phyloP scores from a whole-genome alignment of 1,284 basidiomycete species.

The Ceratobasidium sp. region DNA sequence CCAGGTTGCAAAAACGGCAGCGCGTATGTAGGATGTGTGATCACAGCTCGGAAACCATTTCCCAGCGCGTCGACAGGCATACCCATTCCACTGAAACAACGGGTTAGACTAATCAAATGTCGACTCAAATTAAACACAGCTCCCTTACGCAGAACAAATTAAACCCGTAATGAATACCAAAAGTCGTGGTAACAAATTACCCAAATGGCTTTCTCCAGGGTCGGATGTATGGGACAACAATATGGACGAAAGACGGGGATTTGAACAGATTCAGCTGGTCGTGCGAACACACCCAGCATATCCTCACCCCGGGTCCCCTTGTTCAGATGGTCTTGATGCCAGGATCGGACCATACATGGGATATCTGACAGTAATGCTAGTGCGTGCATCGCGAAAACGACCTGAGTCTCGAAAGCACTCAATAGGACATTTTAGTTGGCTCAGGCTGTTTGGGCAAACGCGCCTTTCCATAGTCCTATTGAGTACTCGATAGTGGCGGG shows the following conservation, averaged over 20 bases:
- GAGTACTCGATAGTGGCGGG: too few species aligned
- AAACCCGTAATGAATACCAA: too few species aligned
- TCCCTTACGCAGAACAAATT: too few species aligned
- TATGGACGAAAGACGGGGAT: background rate
- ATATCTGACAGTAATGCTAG: background rate
- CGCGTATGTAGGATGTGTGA: constrained; percentile 95
- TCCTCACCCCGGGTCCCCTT: constrained; percentile 8
- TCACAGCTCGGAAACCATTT: constrained; percentile 89
- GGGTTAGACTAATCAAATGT: too few species aligned
- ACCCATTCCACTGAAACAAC: too few species aligned
- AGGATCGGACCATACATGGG: background rate
- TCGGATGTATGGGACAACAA: background rate
- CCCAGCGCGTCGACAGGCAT: constrained; percentile 92
- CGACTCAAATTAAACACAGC: too few species aligned
- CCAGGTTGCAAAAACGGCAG: constrained; percentile 95
- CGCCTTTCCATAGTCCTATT: too few species aligned
- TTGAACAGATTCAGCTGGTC: background rate
- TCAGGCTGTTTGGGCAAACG: too few species aligned
- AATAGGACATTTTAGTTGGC: too few species aligned
- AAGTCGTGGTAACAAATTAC: background rate
- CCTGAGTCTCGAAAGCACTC: too few species aligned
- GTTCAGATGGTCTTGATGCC: background rate
- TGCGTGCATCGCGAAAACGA: too few species aligned
- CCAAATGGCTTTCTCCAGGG: background rate
- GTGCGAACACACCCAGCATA: background rate